Conservation (phyloP, 768 basidiomycete species). For the Favolaschia claudopus region DNA sequence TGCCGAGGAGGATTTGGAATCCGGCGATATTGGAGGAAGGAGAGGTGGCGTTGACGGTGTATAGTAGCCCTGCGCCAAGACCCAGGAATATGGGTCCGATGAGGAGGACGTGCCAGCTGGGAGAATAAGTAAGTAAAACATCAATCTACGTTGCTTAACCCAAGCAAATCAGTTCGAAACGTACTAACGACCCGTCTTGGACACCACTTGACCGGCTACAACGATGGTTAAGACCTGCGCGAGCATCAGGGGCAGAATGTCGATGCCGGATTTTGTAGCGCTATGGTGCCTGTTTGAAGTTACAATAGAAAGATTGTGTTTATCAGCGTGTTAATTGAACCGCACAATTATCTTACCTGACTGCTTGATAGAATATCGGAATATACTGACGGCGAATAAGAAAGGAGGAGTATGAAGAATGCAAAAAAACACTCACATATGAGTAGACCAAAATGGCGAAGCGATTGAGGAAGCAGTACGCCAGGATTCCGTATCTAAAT, state of each 20-base stretch:
- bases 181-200: neutral
- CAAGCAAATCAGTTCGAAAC: neutral
- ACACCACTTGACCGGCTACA: neutral
- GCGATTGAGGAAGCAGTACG: neutral
- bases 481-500: neutral
- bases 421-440: neutral
- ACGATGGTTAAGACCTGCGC: neutral
- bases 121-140: neutral
- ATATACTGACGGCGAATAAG: neutral
- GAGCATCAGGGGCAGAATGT: conserved; percentile 2
- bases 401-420: neutral
- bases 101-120: conserved; percentile 1
- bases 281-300: too few relatives aligned
- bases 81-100: neutral
- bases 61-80: neutral
- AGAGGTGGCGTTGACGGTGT: neutral
- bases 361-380: conserved; percentile 1
- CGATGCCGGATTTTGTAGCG: conserved; percentile 1
- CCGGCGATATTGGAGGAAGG: neutral
- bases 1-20: neutral
- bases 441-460: neutral
- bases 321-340: too few relatives aligned
- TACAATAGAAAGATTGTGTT: too few relatives aligned
- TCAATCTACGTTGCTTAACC: too few relatives aligned
- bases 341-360: too few relatives aligned